phyloP scores from a whole-genome alignment of 2,329 filamentous ascomycete species.

The Hypoxylon sp. region DNA sequence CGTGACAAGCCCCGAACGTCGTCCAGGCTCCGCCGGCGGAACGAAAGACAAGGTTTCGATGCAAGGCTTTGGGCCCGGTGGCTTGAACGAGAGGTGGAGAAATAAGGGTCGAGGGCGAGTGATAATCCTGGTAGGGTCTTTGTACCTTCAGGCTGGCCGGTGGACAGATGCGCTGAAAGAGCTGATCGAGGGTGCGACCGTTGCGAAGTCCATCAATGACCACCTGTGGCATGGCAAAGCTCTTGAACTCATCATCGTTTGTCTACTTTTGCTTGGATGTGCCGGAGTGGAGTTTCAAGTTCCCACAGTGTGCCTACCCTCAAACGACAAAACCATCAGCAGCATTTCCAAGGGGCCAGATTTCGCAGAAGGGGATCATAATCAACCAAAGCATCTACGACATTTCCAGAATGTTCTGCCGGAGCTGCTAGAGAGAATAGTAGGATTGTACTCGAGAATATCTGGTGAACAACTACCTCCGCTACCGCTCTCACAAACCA shows the following conservation, averaged over 20 bases:
- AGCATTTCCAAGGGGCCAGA: slow-evolving; percentile 55
- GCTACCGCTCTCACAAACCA: slow-evolving; percentile 78
- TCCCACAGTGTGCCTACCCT: slow-evolving; percentile 68
- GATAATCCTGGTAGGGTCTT: slow-evolving; percentile 83
- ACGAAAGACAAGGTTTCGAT: slow-evolving; percentile 72
- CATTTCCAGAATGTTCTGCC: slow-evolving; percentile 74
- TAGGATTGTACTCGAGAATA: slow-evolving; percentile 80
- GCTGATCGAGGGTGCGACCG: slow-evolving; percentile 82
- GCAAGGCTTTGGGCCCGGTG: slow-evolving; percentile 79
- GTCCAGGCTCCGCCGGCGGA: slow-evolving; percentile 60
- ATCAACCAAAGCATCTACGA: slow-evolving; percentile 68
- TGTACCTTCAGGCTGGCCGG: slow-evolving; percentile 90
- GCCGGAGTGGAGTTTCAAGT: slow-evolving; percentile 86
- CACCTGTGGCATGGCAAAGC: slow-evolving; percentile 98
- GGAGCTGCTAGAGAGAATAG: slow-evolving; percentile 80
- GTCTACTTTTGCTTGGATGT: slow-evolving; percentile 87
- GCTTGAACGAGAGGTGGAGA: slow-evolving; percentile 81
- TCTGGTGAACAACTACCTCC: slow-evolving; percentile 79
- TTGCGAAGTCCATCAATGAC: slow-evolving; percentile 85
- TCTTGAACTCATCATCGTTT: slow-evolving; percentile 87
- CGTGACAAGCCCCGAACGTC: slow-evolving; percentile 61
- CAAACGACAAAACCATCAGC: slow-evolving; percentile 63
- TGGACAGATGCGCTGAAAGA: slow-evolving; percentile 92
- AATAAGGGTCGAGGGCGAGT: slow-evolving; percentile 86
- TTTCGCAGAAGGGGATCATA: slow-evolving; percentile 59